These are phyloP conservation scores for Alternaria dauci DNA, from an alignment of 2,329 filamentous ascomycete species.

Conservation along the genomic window DNA sequence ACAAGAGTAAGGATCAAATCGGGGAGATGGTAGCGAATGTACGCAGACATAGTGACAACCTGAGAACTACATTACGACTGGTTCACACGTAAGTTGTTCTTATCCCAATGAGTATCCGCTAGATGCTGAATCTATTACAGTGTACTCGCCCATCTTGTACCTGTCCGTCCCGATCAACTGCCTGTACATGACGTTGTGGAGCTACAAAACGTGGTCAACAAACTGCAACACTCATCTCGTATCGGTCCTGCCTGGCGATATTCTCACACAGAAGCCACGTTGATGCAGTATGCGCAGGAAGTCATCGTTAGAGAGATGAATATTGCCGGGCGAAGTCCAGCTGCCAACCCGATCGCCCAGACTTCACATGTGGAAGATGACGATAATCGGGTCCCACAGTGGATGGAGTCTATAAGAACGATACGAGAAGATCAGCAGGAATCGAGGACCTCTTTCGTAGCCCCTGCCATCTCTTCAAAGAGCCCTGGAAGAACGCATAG, in stretches of 20 bases:
- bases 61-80: constrained; percentile 22
- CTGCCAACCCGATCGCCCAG: constrained; percentile 1
- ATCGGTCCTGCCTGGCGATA: constrained; percentile 10
- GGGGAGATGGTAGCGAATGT: constrained; percentile 9
- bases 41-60: constrained; percentile 25
- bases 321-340: neutral
- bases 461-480: neutral
- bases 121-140: constrained; percentile 15
- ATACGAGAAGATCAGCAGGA: constrained; percentile 11
- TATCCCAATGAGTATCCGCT: neutral
- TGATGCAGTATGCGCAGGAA: constrained; percentile 24
- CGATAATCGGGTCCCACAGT: constrained; percentile 11
- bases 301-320: constrained; percentile 13
- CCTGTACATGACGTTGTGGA: constrained; percentile 9
- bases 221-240: constrained; percentile 20
- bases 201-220: constrained; percentile 19
- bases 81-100: constrained; percentile 25
- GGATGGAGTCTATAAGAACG: constrained; percentile 18
- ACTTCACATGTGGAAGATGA: neutral
- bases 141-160: constrained; percentile 3
- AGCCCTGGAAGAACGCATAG: neutral
- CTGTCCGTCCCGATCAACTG: constrained; percentile 11
- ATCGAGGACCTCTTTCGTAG: neutral
- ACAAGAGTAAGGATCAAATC: constrained; percentile 6
- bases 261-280: constrained; percentile 20